These are phyloP conservation scores for Leavenworthia alabamica DNA, from an alignment of 345 rosid species.

Conservation along the genomic window DNA sequence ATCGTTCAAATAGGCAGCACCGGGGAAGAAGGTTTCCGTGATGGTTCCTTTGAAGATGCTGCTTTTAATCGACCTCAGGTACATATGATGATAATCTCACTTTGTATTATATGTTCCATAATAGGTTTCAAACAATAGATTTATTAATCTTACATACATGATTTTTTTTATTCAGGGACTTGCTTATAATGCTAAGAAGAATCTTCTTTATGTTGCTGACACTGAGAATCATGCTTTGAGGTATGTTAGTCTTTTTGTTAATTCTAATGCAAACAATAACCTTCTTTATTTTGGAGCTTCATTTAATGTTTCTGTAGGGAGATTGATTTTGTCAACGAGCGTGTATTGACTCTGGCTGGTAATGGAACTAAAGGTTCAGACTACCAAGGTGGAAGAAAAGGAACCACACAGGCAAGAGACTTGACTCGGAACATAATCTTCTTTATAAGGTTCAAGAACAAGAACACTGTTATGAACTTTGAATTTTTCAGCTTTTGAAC, in stretches of 20 bases:
- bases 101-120: background rate
- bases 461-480: conserved; percentile 5
- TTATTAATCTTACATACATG: background rate
- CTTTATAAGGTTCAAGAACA: background rate
- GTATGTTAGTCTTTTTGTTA: conserved; percentile 23
- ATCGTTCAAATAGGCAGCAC: conserved; percentile 78
- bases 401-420: conserved; percentile 59
- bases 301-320: conserved; percentile 40
- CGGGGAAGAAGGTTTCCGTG: conserved; percentile 73
- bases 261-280: background rate
- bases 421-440: background rate
- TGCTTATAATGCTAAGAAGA: conserved; percentile 77
- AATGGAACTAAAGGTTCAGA: conserved; percentile 95
- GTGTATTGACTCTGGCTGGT: conserved; percentile 77
- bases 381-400: conserved; percentile 71
- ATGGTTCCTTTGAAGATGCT: conserved; percentile 83
- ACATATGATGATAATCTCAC: no score
- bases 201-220: conserved; percentile 65
- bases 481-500: conserved; percentile 58
- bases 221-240: conserved; percentile 96
- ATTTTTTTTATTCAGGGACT: conserved; percentile 50
- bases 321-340: conserved; percentile 81
- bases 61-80: conserved; percentile 87
- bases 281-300: background rate
- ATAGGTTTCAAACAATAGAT: no score